Evolutionary conservation across 345 rosid genomes (phyloP), one percentile per base, ranked within the genome.

Genomic region (Erodium maritimum): DNA sequence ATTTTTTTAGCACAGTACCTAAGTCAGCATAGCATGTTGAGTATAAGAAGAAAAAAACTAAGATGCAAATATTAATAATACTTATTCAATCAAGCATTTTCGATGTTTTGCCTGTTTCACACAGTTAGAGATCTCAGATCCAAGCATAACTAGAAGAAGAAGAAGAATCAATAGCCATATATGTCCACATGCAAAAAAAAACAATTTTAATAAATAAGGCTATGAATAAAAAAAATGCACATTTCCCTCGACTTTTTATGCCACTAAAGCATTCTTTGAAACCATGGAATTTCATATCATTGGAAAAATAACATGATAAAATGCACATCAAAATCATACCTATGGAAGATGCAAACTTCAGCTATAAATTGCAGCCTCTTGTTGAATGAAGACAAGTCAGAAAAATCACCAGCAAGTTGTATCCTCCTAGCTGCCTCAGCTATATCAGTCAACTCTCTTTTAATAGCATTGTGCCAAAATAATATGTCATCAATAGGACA

Each of bases 381-480:
- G 64, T 87, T 80, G 67, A 91, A 91, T 72, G 76, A 79, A 52
- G 91, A 76, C 50, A 87, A 64, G 78, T 87, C 75, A 14, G 75
- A 73, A 69, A 83, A 87, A 72, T 87, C 83, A 60, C 88, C 95
- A 65, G 81, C 82, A 64, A 71, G 75, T 72, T 80, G 89, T 62
- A 91, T 85, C 65, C 64, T 91, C 73, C 91, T 83, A 58, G 96
- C 94, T 65, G 73, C 90, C 52, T 85, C 87, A 51, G 94, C 91
- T 57, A 91, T 80, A 63, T 85, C 95, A 73, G 74, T 73, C 75
- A 91, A 68, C 67, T 91, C 97, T 60, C 71, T 79, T 69, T 75
- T 85, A 46, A 87, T 85, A 55, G 95, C 89, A 73, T 78, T 82
- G 71, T 91, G 97, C 97, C 97, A 91, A 55, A 83, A 80, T 69